Conservation (phyloP, 2,329 filamentous ascomycete species). For the Cercospora sojina region DNA sequence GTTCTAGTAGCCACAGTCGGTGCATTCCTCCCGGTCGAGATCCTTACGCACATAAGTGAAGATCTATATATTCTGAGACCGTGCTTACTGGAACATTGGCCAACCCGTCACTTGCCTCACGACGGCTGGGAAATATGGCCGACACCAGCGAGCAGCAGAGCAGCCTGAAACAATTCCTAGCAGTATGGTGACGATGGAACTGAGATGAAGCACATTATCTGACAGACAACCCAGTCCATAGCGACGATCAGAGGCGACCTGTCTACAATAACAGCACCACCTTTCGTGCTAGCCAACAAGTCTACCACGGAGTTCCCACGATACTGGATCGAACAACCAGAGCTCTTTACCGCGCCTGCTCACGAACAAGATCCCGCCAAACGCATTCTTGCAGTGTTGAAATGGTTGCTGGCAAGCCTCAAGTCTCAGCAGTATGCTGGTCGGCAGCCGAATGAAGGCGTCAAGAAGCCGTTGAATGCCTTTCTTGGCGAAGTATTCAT, state of each 20-base stretch:
- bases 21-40: not conserved
- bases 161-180: conserved; percentile 35
- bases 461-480: conserved; percentile 54
- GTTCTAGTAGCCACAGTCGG: not conserved
- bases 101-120: too few species aligned
- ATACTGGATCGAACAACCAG: conserved; percentile 49
- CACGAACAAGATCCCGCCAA: conserved; percentile 42
- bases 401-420: conserved; percentile 51
- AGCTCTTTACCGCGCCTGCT: conserved; percentile 49
- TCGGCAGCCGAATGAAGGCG: conserved; percentile 43
- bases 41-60: not conserved
- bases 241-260: conserved; percentile 49
- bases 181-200: conserved; percentile 19
- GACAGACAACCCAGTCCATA: conserved; percentile 37
- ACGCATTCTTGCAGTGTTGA: conserved; percentile 48
- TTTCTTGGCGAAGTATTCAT: conserved; percentile 49
- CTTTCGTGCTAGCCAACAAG: conserved; percentile 47
- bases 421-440: conserved; percentile 51
- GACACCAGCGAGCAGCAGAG: conserved; percentile 28
- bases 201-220: not conserved
- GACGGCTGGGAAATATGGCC: conserved; percentile 15
- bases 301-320: conserved; percentile 49
- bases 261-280: conserved; percentile 49
- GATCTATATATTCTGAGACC: not conserved
- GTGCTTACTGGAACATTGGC: not conserved